Conservation (phyloP, 1,139 yeast species). For the Taphrina pruni region DNA sequence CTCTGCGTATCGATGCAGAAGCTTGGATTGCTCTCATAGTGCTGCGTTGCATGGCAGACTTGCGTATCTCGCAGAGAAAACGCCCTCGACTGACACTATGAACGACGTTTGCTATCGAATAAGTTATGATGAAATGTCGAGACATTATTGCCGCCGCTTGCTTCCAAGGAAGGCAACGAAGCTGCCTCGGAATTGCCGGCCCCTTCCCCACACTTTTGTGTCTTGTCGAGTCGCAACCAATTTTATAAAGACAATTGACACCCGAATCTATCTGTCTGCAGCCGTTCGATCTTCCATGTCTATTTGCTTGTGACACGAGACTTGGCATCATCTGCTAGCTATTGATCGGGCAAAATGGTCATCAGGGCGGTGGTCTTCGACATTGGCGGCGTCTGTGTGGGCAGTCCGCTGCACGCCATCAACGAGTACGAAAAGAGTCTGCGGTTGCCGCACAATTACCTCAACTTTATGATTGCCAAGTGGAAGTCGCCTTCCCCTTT, state of each 20-base stretch:
- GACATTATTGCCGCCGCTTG: not conserved
- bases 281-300: too few species aligned
- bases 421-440: conserved; percentile 28
- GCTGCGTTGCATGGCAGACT: conserved; percentile 8
- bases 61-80: not conserved
- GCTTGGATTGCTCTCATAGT: not conserved
- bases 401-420: conserved; percentile 39
- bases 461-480: conserved; percentile 41
- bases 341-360: not conserved
- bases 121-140: not conserved
- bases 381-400: conserved; percentile 40
- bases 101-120: not conserved
- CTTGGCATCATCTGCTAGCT: too few species aligned
- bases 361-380: conserved; percentile 38
- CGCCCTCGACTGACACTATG: too few species aligned
- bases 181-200: conserved; percentile 5
- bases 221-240: too few species aligned
- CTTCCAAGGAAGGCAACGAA: not conserved
- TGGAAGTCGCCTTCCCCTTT: conserved; percentile 39
- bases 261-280: too few species aligned
- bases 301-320: too few species aligned
- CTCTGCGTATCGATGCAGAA: not conserved
- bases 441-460: conserved; percentile 30
- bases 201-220: not conserved
- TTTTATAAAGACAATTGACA: too few species aligned